These are phyloP conservation scores for Petasospora fabianii DNA, from an alignment of 1,139 yeast genomes.

Conservation along the genomic window DNA sequence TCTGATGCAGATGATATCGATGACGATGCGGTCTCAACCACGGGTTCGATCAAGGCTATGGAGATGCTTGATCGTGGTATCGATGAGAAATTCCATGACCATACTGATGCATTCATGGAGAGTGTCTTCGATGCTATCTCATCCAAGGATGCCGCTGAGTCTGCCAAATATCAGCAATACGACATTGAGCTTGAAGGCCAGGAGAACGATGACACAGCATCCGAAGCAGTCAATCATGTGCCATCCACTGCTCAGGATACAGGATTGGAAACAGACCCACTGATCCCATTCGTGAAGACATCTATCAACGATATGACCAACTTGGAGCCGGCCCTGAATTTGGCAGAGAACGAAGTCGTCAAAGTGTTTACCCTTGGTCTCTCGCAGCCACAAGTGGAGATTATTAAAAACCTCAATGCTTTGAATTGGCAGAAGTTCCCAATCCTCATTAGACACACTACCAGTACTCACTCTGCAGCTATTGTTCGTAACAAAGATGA, in stretches of 20 bases:
- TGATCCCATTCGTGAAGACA: slow-evolving; percentile 4
- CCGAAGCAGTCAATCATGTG: no score
- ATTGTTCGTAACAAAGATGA: slow-evolving; percentile 59
- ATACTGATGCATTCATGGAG: slow-evolving; percentile 38
- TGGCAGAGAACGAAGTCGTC: slow-evolving; percentile 15
- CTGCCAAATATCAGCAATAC: slow-evolving; percentile 19
- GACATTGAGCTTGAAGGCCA: slow-evolving; percentile 10
- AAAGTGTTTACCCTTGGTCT: slow-evolving; percentile 38
- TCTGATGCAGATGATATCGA: slow-evolving; percentile 9
- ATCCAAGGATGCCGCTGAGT: slow-evolving; percentile 18
- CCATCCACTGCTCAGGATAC: no score
- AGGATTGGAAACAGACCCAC: neutral
- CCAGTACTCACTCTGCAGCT: slow-evolving; percentile 76
- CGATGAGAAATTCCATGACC: slow-evolving; percentile 28
- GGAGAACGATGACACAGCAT: no score
- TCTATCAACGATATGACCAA: slow-evolving; percentile 18
- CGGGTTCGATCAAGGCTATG: slow-evolving; percentile 8
- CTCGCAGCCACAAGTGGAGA: slow-evolving; percentile 43
- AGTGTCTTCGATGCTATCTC: slow-evolving; percentile 56
- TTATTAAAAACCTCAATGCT: slow-evolving; percentile 53
- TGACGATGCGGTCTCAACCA: slow-evolving; percentile 14
- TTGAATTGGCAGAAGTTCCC: slow-evolving; percentile 71
- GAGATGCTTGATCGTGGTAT: slow-evolving; percentile 17
- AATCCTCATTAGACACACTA: slow-evolving; percentile 59
- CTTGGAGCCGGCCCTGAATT: slow-evolving; percentile 14